These are phyloP conservation scores for Pseudozyma hubeiensis DNA, from an alignment of 1,284 basidiomycete species.

Conservation along the genomic window DNA sequence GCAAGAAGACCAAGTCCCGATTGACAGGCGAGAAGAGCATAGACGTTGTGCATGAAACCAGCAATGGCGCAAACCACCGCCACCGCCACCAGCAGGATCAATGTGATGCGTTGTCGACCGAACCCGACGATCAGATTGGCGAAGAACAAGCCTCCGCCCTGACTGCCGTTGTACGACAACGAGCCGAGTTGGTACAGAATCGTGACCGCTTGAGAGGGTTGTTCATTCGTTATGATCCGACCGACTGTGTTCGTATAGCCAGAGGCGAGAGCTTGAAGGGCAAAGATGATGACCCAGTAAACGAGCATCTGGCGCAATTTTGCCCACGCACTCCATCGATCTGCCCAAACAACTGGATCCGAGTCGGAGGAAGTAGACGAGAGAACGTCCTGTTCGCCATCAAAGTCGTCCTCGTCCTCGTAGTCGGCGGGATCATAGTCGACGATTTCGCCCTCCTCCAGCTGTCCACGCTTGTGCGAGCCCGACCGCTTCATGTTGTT, in stretches of 20 bases:
- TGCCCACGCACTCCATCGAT: constrained; percentile 39
- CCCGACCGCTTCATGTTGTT: constrained; percentile 23
- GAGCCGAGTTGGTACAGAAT: constrained; percentile 19
- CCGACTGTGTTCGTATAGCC: constrained; percentile 45
- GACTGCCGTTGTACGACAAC: constrained; percentile 43
- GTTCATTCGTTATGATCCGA: constrained; percentile 16
- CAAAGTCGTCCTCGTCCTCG: constrained; percentile 22
- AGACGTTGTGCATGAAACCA: constrained; percentile 34
- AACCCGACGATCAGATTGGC: constrained; percentile 36
- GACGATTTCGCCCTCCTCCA: constrained; percentile 24
- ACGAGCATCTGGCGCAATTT: constrained; percentile 41
- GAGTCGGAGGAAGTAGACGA: constrained; percentile 22
- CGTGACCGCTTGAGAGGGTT: constrained; percentile 1
- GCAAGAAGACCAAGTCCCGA: constrained; percentile 24
- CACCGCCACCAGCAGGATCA: constrained; percentile 25
- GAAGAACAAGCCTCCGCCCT: constrained; percentile 47
- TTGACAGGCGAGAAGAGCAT: constrained; percentile 24
- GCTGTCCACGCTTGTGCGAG: constrained; percentile 13
- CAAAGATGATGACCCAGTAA: constrained; percentile 34
- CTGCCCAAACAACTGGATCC: constrained; percentile 37
- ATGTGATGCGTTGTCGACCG: constrained; percentile 34
- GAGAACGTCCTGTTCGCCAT: constrained; percentile 13
- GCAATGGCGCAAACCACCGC: constrained; percentile 35
- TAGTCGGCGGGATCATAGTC: constrained; percentile 45
- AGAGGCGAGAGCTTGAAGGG: constrained; percentile 46